Evolutionary conservation across 352 stramenopile species (phyloP), one percentile per base, ranked within the genome.

Genomic region (Globisporangium acanthophoron): DNA sequence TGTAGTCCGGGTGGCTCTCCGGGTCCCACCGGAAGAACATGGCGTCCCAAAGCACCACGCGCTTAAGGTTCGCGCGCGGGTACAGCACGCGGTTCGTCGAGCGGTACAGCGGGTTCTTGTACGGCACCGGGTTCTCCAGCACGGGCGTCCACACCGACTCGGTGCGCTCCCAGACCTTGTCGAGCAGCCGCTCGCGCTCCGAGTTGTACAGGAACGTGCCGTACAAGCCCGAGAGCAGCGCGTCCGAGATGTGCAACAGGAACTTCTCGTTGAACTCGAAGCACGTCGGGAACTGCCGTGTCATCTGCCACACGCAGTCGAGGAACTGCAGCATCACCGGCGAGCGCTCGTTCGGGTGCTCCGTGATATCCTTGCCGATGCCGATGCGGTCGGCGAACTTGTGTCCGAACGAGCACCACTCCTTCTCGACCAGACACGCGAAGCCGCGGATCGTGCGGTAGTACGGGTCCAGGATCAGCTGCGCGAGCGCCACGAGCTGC

Each of bases 201-300:
- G 83, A 90, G 58, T 94, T 93, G 69, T 87, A 91, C 56, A 93
- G 62, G 54, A 94, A 94, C 11, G 85, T 92, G 8, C 85, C 85
- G 54, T 88, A 93, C 9, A 91, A 51, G 18, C 81, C 81, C 1
- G 85, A 92, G 41, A 89, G 87, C 27, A 91, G 64, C n/a, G 80
- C 76, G 53, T 94, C 86, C 20, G 80, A 73, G 37, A 94, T 80
- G 50, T 91, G 79, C 18, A 93, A 59, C 43, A 95, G 56, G 57
- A 95, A 91, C 59, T 86, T 85, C 64, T 93, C 83, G 66, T 95
- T 94, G 57, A 95, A 95, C 68, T 95, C 85, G 60, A 95, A 95
- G 35, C 76, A 84, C 27, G 80, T 91, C n/a, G 86, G 84, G 62
- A 94, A 95, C 56, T 95, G 86, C 5, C 78, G 80, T 43, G 82